Conservation (phyloP, 2,329 filamentous ascomycete species). For the Sordariomycetes sp. region DNA sequence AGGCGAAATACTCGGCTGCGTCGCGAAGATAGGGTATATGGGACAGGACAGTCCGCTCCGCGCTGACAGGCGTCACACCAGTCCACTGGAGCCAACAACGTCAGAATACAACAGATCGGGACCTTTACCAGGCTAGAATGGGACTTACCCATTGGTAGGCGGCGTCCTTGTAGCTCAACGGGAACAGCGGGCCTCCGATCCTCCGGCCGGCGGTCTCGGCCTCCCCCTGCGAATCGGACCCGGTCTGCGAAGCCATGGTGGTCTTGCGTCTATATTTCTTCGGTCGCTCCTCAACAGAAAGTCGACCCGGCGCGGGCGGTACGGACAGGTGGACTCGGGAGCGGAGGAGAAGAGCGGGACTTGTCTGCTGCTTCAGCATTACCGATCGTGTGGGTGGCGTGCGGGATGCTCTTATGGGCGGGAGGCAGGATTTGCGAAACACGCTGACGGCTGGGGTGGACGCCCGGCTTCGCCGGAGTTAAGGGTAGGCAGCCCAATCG, state of each 20-base stretch:
- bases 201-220: background rate
- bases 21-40: slow-evolving; percentile 75
- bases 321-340: slow-evolving; percentile 25
- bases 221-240: background rate
- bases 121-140: background rate
- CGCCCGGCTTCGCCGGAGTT: slow-evolving; percentile 1
- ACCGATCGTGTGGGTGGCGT: slow-evolving; percentile 13
- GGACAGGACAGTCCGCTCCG: slow-evolving; percentile 80
- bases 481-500: background rate
- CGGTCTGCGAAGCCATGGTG: slow-evolving; percentile 2
- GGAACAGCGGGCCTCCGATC: slow-evolving; percentile 47
- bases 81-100: slow-evolving; percentile 57
- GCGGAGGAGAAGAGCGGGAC: slow-evolving; percentile 26
- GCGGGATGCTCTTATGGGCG: slow-evolving; percentile 8
- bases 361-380: slow-evolving; percentile 33
- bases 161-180: slow-evolving; percentile 83
- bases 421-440: background rate
- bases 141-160: slow-evolving; percentile 82
- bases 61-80: slow-evolving; percentile 66
- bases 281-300: slow-evolving; percentile 7
- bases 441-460: slow-evolving; percentile 1
- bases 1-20: slow-evolving; percentile 46
- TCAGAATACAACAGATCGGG: background rate
- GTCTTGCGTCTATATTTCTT: slow-evolving; percentile 2
- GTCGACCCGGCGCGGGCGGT: background rate